Base-by-base conservation (phyloP, 345 rosid genomes). In the Linum tenue region DNA sequence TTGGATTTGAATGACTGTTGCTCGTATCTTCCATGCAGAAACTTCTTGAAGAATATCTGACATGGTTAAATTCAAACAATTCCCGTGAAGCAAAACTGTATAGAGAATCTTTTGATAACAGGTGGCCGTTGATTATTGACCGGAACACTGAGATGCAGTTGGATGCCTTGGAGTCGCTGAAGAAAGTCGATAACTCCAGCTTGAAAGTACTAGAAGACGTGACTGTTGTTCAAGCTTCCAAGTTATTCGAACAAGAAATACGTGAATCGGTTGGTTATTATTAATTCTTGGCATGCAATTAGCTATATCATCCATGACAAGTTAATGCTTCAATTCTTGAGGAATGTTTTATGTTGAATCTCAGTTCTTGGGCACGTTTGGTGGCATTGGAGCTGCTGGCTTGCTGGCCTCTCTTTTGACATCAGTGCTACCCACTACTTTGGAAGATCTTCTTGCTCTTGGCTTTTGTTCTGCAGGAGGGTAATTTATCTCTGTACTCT, bases 401-500 rank as follows among this genome's bases (percentile, higher is more conserved):
- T 77, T 92, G 64, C 85, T 96, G 64, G 98, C 98, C 40, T 90
- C 97, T 41, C 92, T 90, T 69, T 79, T 90, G 72, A 88, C 96
- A 63, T 92, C 92, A 55, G 91, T 92, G 61, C 82, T 92, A 56
- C 85, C 86, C 51, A 79, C 94, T 50, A 92, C 94, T 55, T 65
- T 88, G 71, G 98, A 90, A 76, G 99, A 90, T 83, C 96, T 94
- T 76, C 96, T 90, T 39, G 96, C 92, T 44, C 86, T 90, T 38
- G 89, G 91, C 67, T 84, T 94, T 69, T 94, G 96, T 75, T 90
- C 97, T n/a, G 95, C 95, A 66, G 97, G 95, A 76, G 99, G 99
- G 97, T 94, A 83, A 62, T 60, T 39, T 62, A 12, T 69, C 74
- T 66, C 53, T 50, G 0, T 12, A 38, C 37, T 63, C 16, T 64